Conservation (phyloP, 139 green algal species). For the Closterium sp. region DNA sequence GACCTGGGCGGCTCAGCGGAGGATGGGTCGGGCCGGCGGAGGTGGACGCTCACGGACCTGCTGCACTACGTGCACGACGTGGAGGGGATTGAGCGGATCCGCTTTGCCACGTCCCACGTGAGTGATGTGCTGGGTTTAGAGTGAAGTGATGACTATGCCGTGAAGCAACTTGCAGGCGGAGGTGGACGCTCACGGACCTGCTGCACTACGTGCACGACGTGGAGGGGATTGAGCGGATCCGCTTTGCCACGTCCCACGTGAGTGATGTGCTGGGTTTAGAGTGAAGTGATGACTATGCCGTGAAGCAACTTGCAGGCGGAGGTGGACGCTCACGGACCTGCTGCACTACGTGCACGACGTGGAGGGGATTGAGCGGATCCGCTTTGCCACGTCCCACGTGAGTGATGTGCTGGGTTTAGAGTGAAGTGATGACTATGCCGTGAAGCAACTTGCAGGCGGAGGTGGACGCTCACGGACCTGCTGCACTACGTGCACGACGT, state of each 20-base stretch:
- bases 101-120: slow-evolving; percentile 85
- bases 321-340: slow-evolving; percentile 90
- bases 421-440: too few species aligned
- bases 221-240: slow-evolving; percentile 89
- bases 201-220: slow-evolving; percentile 82
- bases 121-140: background rate
- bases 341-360: slow-evolving; percentile 82
- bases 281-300: too few species aligned
- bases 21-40: slow-evolving; percentile 67
- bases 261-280: background rate
- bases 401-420: background rate
- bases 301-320: too few species aligned
- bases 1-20: slow-evolving; percentile 71
- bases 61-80: slow-evolving; percentile 82
- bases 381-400: slow-evolving; percentile 85
- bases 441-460: too few species aligned
- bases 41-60: slow-evolving; percentile 93
- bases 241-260: slow-evolving; percentile 85
- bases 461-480: slow-evolving; percentile 90
- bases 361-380: slow-evolving; percentile 89
- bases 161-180: too few species aligned
- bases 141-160: too few species aligned
- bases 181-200: slow-evolving; percentile 90
- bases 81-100: slow-evolving; percentile 89
- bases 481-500: slow-evolving; percentile 82